phyloP scores from a whole-genome alignment of 2,329 filamentous ascomycete species.

The Trichoderma atrobrunneum region DNA sequence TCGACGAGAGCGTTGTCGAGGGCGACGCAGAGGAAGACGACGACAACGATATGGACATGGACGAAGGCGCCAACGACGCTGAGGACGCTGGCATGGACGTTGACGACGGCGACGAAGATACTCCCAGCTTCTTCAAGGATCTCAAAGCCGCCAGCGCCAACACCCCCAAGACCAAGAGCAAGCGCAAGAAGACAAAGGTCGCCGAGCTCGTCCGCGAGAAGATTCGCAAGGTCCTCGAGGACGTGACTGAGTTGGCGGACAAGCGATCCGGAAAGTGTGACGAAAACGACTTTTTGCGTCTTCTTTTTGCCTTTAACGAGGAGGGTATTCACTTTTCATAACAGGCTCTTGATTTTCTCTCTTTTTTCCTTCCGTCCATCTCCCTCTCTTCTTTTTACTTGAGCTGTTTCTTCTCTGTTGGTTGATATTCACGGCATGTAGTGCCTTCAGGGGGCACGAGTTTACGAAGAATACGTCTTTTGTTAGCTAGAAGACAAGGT shows the following conservation, averaged over 20 bases:
- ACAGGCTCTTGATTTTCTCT: neutral
- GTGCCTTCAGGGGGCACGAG: neutral
- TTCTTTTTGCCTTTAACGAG: conserved; percentile 80
- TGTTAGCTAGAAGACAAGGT: neutral
- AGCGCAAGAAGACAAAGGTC: conserved; percentile 76
- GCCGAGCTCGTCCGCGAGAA: conserved; percentile 81
- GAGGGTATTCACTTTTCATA: conserved; percentile 90
- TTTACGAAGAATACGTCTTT: conserved; percentile 2
- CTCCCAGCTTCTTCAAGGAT: conserved; percentile 83
- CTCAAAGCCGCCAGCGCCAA: conserved; percentile 40
- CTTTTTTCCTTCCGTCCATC: neutral
- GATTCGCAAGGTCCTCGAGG: conserved; percentile 78
- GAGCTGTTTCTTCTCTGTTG: neutral
- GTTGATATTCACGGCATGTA: neutral
- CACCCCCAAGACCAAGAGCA: conserved; percentile 58
- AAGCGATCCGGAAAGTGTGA: conserved; percentile 83
- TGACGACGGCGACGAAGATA: conserved; percentile 35
- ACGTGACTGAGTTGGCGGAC: conserved; percentile 75
- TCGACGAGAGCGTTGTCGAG: conserved; percentile 65
- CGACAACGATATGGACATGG: conserved; percentile 38
- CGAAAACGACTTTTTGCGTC: conserved; percentile 83
- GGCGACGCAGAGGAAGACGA: conserved; percentile 45
- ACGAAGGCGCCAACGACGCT: conserved; percentile 43
- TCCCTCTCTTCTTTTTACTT: neutral
- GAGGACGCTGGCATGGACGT: conserved; percentile 52